Percentiles rank a stretch among this genome's conserved stretches.
phyloP scores from a whole-genome alignment of 1,284 basidiomycete species.

The Papiliotrema laurentii region DNA sequence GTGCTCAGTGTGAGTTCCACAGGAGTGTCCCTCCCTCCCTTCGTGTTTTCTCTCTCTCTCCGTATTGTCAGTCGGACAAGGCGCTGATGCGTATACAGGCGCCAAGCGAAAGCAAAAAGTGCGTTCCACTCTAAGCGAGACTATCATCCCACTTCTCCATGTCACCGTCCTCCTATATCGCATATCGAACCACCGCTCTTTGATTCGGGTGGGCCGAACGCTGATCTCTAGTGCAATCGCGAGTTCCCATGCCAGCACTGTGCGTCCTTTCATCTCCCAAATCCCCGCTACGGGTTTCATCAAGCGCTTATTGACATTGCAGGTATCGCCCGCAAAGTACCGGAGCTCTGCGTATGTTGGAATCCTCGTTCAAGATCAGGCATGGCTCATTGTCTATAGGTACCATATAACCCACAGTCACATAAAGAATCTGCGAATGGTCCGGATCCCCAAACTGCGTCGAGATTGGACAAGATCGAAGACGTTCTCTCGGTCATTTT shows the following conservation, averaged over 20 bases:
- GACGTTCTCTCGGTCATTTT: slow-evolving; percentile 38
- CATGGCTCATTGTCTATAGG: slow-evolving; percentile 15
- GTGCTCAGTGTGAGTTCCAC: slow-evolving; percentile 48
- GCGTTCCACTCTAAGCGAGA: neutral
- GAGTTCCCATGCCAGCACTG: slow-evolving; percentile 50
- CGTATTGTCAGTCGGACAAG: neutral
- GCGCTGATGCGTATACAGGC: slow-evolving; percentile 22
- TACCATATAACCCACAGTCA: slow-evolving; percentile 43
- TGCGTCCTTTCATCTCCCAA: slow-evolving; percentile 16
- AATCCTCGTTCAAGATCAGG: neutral
- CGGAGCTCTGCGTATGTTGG: slow-evolving; percentile 44
- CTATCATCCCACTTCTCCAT: neutral
- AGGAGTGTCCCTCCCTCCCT: no score
- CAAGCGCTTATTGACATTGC: no score
- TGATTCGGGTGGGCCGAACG: neutral
- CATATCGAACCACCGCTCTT: neutral
- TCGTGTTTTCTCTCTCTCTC: no score
- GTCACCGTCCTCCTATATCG: neutral
- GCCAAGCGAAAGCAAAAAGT: slow-evolving; percentile 48
- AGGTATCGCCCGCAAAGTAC: slow-evolving; percentile 43
- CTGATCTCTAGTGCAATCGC: slow-evolving; percentile 40
- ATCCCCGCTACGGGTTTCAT: slow-evolving; percentile 1
- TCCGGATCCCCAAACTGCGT: slow-evolving; percentile 31
- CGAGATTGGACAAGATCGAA: slow-evolving; percentile 39
- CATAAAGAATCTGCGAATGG: slow-evolving; percentile 13